phyloP scores from a whole-genome alignment of 495 filamentous ascomycete genomes.

The Neurospora sublineolata region DNA sequence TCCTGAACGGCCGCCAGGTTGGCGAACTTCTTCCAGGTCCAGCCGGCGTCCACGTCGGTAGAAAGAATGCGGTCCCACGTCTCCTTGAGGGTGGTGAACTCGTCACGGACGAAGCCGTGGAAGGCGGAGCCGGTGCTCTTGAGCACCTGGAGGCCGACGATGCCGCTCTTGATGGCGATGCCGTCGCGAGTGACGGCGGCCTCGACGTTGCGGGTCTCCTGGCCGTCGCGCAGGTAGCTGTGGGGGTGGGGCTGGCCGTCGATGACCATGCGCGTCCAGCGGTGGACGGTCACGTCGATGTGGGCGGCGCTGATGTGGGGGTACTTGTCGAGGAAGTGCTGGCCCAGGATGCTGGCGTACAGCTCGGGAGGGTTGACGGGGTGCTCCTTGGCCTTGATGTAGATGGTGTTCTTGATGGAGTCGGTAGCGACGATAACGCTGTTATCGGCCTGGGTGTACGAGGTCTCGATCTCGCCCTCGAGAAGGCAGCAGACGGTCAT shows the following conservation, averaged over 20 bases:
- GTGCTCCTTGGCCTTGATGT: constrained; percentile 86
- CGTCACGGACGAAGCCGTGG: constrained; percentile 84
- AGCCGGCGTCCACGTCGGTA: constrained; percentile 77
- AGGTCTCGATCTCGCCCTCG: constrained; percentile 80
- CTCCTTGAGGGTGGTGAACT: constrained; percentile 82
- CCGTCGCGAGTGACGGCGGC: constrained; percentile 45
- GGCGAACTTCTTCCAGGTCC: constrained; percentile 69
- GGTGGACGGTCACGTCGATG: constrained; percentile 69
- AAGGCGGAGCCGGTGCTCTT: constrained; percentile 97
- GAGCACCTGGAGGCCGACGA: constrained; percentile 71
- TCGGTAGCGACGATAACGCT: constrained; percentile 91
- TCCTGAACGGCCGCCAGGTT: constrained; percentile 56
- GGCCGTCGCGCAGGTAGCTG: constrained; percentile 82
- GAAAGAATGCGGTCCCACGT: constrained; percentile 90
- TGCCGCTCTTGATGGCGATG: constrained; percentile 59
- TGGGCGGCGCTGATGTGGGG: constrained; percentile 74
- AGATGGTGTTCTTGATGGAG: constrained; percentile 96
- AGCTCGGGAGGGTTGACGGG: constrained; percentile 89
- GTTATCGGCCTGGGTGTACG: constrained; percentile 94
- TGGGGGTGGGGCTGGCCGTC: constrained; percentile 92
- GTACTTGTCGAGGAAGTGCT: constrained; percentile 83
- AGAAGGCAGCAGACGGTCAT: constrained; percentile 88
- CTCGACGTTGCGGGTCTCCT: constrained; percentile 72
- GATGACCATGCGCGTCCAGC: constrained; percentile 82
- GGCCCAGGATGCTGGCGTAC: constrained; percentile 70